A percentile compares a stretch with the other conserved stretches of the same genome.
Conservation (phyloP, 257 asterid species). For the Sherardia arvensis region DNA sequence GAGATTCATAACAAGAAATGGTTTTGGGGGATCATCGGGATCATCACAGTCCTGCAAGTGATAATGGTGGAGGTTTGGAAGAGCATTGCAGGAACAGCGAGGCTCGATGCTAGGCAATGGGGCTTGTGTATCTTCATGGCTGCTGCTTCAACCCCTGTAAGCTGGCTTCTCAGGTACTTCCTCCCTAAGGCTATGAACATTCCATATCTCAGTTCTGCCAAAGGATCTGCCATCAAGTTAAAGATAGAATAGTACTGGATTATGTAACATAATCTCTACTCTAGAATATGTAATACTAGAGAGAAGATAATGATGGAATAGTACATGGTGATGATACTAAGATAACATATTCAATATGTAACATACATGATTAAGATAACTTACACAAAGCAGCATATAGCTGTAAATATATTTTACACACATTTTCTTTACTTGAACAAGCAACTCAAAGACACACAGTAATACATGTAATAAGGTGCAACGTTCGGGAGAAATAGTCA, state of each 20-base stretch:
- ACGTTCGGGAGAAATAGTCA: too few relatives aligned
- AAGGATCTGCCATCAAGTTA: constrained; percentile 2
- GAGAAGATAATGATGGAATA: too few relatives aligned
- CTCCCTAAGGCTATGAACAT: constrained; percentile 6
- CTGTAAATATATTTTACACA: too few relatives aligned
- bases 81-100: constrained; percentile 8
- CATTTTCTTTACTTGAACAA: too few relatives aligned
- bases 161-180: constrained; percentile 2
- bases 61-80: constrained; percentile 12
- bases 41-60: background rate
- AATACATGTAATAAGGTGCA: too few relatives aligned
- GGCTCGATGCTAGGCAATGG: constrained; percentile 13
- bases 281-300: too few relatives aligned
- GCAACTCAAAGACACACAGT: too few relatives aligned
- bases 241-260: constrained; percentile 13
- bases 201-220: constrained; percentile 1
- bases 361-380: too few relatives aligned
- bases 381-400: too few relatives aligned
- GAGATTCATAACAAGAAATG: constrained; percentile 12
- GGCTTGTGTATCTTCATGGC: constrained; percentile 13
- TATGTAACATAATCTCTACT: too few relatives aligned
- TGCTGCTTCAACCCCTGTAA: constrained; percentile 8
- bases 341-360: too few relatives aligned
- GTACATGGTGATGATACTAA: too few relatives aligned
- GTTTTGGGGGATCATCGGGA: constrained; percentile 14